phyloP scores from a whole-genome alignment of 2,329 filamentous ascomycete genomes.

The Neonectria coccinea region DNA sequence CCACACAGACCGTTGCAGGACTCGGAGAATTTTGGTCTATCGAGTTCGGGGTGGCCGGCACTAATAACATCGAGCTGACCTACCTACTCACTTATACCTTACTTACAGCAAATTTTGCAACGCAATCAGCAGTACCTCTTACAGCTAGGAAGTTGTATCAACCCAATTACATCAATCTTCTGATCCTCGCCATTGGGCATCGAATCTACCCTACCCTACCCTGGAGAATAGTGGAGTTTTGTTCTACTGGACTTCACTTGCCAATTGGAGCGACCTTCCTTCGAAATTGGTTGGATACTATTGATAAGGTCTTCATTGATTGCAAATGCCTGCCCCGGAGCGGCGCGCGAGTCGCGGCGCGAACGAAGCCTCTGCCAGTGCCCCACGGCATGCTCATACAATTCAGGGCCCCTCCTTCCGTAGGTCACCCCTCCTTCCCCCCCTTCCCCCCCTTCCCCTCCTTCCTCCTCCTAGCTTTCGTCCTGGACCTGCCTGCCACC shows the following conservation, averaged over 20 bases:
- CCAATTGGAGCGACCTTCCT: not conserved
- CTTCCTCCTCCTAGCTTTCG: not conserved
- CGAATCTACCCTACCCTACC: not conserved
- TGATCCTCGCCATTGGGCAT: not conserved
- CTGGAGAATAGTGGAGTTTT: not conserved
- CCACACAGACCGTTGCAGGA: not conserved
- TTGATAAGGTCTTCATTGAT: slow-evolving; percentile 3
- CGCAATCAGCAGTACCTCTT: not conserved
- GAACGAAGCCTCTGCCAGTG: slow-evolving; percentile 31
- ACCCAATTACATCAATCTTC: not conserved
- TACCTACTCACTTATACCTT: not conserved
- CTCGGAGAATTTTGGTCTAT: slow-evolving; percentile 15
- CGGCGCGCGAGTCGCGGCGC: slow-evolving; percentile 35
- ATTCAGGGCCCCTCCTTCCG: slow-evolving; percentile 64
- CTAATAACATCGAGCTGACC: too few species aligned
- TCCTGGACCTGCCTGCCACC: not conserved
- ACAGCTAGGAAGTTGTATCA: slow-evolving; percentile 9
- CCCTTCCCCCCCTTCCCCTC: not conserved
- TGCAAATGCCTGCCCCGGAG: slow-evolving; percentile 36
- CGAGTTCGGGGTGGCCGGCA: not conserved
- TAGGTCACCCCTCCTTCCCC: slow-evolving; percentile 50
- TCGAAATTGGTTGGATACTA: not conserved
- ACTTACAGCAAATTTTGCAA: not conserved
- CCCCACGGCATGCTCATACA: slow-evolving; percentile 47
- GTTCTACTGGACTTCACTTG: not conserved